Evolutionary conservation across 2,329 filamentous ascomycete genomes (phyloP).

Genomic region (Penicillium sp.): DNA sequence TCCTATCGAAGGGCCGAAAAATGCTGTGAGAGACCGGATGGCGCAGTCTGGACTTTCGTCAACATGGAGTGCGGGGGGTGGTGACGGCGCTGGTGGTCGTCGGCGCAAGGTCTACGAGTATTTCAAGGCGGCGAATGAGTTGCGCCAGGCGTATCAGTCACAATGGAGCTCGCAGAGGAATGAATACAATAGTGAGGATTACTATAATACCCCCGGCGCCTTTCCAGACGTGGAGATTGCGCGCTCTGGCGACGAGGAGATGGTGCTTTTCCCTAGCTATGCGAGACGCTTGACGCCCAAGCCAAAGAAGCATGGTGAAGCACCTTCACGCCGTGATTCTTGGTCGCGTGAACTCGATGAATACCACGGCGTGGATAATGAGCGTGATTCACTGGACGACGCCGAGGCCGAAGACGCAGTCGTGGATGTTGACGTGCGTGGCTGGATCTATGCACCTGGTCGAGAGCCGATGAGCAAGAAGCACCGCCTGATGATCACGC

Average conservation of each 20-base stretch:
- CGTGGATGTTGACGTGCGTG: slow-evolving; percentile 90
- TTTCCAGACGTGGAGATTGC: slow-evolving; percentile 85
- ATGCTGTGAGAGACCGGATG: slow-evolving; percentile 22
- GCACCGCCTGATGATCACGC: slow-evolving; percentile 79
- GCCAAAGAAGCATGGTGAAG: slow-evolving; percentile 32
- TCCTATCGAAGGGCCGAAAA: slow-evolving; percentile 17
- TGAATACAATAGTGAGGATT: slow-evolving; percentile 44
- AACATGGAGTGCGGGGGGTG: slow-evolving; percentile 23
- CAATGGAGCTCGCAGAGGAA: slow-evolving; percentile 51
- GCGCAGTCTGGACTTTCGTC: slow-evolving; percentile 24
- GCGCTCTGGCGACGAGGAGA: slow-evolving; percentile 78
- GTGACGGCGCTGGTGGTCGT: slow-evolving; percentile 53
- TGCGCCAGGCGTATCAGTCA: slow-evolving; percentile 65
- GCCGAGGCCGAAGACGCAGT: slow-evolving; percentile 79
- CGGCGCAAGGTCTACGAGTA: slow-evolving; percentile 75
- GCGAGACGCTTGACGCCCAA: slow-evolving; percentile 66
- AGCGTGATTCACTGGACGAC: slow-evolving; percentile 74
- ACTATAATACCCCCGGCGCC: slow-evolving; percentile 63
- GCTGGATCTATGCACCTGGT: slow-evolving; percentile 91
- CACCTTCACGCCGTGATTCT: slow-evolving; percentile 28
- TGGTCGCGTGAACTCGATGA: slow-evolving; percentile 34
- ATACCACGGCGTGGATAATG: slow-evolving; percentile 46
- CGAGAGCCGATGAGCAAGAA: slow-evolving; percentile 80
- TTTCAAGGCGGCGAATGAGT: slow-evolving; percentile 68
- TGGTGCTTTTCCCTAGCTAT: slow-evolving; percentile 94